Conservation (phyloP, 805 yeast genomes). For the Candida peoriensis region DNA sequence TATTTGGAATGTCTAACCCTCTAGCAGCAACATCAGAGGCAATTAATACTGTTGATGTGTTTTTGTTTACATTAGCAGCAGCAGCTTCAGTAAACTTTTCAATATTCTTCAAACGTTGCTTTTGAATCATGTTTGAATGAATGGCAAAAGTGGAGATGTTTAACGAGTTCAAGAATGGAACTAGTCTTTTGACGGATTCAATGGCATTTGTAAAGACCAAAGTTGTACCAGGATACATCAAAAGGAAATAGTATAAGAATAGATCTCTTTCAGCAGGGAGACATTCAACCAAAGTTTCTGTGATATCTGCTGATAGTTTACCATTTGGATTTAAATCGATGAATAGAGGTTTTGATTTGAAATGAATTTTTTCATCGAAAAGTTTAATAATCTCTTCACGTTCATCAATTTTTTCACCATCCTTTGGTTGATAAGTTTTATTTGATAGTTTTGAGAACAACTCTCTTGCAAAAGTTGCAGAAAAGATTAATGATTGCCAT, state of each 20-base stretch:
- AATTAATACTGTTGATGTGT: conserved; percentile 61
- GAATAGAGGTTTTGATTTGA: conserved; percentile 64
- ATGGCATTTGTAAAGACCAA: conserved; percentile 93
- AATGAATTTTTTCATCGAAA: conserved; percentile 63
- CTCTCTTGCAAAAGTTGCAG: conserved; percentile 87
- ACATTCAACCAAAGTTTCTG: conserved; percentile 89
- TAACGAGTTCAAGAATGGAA: conserved; percentile 67
- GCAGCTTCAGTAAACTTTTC: conserved; percentile 69
- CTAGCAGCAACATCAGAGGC: conserved; percentile 99
- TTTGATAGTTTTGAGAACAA: conserved; percentile 69
- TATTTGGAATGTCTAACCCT: conserved; percentile 88
- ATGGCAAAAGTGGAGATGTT: conserved; percentile 67
- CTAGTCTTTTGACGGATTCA: conserved; percentile 85
- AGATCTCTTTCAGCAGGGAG: conserved; percentile 86
- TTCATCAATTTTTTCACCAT: conserved; percentile 28
- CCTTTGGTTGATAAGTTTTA: conserved; percentile 27
- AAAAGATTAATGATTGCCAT: conserved; percentile 88
- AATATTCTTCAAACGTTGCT: conserved; percentile 79
- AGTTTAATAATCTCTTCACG: conserved; percentile 59
- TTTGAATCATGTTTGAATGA: conserved; percentile 93
- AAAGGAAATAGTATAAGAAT: conserved; percentile 79
- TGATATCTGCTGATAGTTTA: conserved; percentile 64
- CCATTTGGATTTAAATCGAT: conserved; percentile 87
- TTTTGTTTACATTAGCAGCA: conserved; percentile 30
- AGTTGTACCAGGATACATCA: conserved; percentile 84